phyloP scores from a whole-genome alignment of 257 asterid species.

The Scutellaria baicalensis region DNA sequence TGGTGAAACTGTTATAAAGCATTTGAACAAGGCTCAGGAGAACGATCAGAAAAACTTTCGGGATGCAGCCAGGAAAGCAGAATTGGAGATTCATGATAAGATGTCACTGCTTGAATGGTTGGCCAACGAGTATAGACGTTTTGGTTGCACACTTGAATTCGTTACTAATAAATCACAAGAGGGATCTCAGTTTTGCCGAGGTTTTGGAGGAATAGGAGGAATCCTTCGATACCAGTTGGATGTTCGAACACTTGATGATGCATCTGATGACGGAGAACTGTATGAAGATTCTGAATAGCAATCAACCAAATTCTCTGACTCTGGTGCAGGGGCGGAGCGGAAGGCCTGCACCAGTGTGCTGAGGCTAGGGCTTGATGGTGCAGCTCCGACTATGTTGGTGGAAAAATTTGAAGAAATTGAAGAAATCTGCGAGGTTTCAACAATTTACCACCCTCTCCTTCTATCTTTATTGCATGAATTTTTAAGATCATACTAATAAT shows the following conservation, averaged over 20 bases:
- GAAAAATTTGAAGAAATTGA: too few relatives aligned
- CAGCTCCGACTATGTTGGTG: too few relatives aligned
- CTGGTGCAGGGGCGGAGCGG: too few relatives aligned
- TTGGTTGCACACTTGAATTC: conserved; percentile 34
- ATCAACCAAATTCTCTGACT: conserved; percentile 17
- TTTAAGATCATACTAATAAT: too few relatives aligned
- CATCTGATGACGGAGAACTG: conserved; percentile 26
- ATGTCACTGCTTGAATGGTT: conserved; percentile 28
- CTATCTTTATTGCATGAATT: too few relatives aligned
- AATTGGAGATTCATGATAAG: conserved; percentile 31
- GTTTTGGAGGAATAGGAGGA: conserved; percentile 39
- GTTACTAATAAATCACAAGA: conserved; percentile 39
- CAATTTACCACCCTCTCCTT: too few relatives aligned
- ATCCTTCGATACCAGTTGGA: conserved; percentile 35
- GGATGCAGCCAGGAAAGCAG: conserved; percentile 29
- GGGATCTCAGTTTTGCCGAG: conserved; percentile 38
- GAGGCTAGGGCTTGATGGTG: too few relatives aligned
- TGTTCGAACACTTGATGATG: conserved; percentile 31
- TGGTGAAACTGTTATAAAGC: conserved; percentile 22
- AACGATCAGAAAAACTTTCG: conserved; percentile 28
- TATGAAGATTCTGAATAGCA: conserved; percentile 36
- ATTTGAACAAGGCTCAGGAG: conserved; percentile 36
- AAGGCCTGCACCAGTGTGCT: too few relatives aligned
- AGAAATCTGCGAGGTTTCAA: too few relatives aligned
- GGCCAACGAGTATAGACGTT: conserved; percentile 22